Evolutionary conservation across 2,329 filamentous ascomycete genomes (phyloP), one percentile per base, ranked within the genome.

Genomic region (Fusarium sp.): DNA sequence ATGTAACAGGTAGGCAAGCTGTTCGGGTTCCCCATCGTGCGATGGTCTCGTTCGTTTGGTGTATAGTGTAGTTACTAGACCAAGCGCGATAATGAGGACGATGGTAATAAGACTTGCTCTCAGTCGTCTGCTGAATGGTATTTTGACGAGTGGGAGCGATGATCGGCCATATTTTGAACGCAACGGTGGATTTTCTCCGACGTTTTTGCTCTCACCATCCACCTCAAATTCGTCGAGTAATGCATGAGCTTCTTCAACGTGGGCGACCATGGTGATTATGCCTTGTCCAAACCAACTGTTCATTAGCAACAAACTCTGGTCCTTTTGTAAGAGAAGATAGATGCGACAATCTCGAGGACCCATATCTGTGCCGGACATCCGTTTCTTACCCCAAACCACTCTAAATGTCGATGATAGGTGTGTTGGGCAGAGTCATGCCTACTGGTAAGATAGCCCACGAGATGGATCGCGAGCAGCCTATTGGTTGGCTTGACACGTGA

Each of bases 201-300:
- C 14, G 6, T 14, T 11, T 7, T 2, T 14, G 5, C 16, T n/a
- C 9, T 56, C 48, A 10, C 8, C 18, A 11, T 5, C 2, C 13
- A 47, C 12, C 13, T 63, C 58, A 43, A 55, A 55, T 16, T 63
- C 23, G 13, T 63, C 58, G 11, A 63, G 42, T 20, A 63, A 10
- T 27, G 49, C 60, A 14, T 63, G 28, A 2, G 58, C 60, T 45
- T 63, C 58, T 32, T 63, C 60, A 49, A 48, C 60, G 18, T 63
- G 59, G 40, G 60, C 41, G 16, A 56, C 58, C 60, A 63, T 63
- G 10, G 11, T 54, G 56, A 41, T 4, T 16, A 34, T 13, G 14
- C 8, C n/a, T n/a, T 14, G 11, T n/a, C 3, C 43, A 27, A 16
- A 11, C 2, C 7, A 16, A 7, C 16, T n/a, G 9, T 4, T 6